phyloP scores from a whole-genome alignment of 257 asterid species.

The Thymus mandschuricus region DNA sequence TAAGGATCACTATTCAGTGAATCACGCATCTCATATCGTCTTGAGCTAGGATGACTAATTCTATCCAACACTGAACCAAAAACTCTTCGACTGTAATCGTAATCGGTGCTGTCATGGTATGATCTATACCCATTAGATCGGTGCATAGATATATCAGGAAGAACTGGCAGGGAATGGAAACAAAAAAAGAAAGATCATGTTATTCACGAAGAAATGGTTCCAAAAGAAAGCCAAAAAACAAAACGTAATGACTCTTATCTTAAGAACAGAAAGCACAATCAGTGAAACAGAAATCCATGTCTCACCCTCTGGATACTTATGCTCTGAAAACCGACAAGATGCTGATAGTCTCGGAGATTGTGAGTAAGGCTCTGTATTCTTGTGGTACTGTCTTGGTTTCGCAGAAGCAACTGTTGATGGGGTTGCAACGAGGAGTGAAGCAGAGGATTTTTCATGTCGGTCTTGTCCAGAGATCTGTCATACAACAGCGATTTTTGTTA shows the following conservation, averaged over 20 bases:
- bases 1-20: conserved; percentile 45
- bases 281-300: conserved; percentile 27
- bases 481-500: conserved; percentile 31
- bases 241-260: background rate
- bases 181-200: conserved; percentile 41
- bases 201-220: conserved; percentile 32
- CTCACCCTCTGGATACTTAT: conserved; percentile 63
- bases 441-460: conserved; percentile 73
- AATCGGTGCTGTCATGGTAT: conserved; percentile 55
- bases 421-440: conserved; percentile 39
- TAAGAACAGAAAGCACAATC: conserved; percentile 8
- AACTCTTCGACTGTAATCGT: conserved; percentile 66
- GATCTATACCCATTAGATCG: conserved; percentile 72
- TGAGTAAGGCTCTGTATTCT: conserved; percentile 49
- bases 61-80: conserved; percentile 69
- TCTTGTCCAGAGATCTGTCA: conserved; percentile 92
- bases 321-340: conserved; percentile 58
- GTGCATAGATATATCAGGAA: conserved; percentile 59
- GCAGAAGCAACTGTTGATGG: conserved; percentile 42
- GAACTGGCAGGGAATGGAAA: conserved; percentile 55
- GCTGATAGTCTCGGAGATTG: conserved; percentile 47
- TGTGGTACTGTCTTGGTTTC: conserved; percentile 60
- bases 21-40: conserved; percentile 56
- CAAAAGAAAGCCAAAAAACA: conserved; percentile 5
- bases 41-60: conserved; percentile 57